Evolutionary conservation across 1,284 basidiomycete genomes (phyloP), one percentile per base, ranked within the genome.

Genomic region (Trametes versicolor): DNA sequence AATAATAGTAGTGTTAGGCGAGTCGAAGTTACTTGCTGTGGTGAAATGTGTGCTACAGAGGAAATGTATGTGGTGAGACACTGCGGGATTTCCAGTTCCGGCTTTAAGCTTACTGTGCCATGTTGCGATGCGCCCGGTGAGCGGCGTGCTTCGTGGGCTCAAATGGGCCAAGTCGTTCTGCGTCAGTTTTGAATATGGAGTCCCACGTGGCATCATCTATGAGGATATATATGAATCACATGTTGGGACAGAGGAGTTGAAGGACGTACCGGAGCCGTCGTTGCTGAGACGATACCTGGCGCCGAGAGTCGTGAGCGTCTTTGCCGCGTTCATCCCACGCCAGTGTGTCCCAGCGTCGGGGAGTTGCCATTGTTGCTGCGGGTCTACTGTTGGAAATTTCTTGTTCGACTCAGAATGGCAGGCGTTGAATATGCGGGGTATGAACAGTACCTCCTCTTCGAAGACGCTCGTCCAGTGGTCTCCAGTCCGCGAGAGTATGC

Each of bases 221-320:
- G 21, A 7, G 2, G 45, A 48, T 7, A 27, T 48, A 7, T 10
- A 21, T 19, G 6, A 9, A 48, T 21, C 10, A 15, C 19, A 17
- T 19, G n/a, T 17, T 29, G 10, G 29, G 23, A 49, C 27, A 12
- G 6, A n/a, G 25, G 21, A 10, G 4, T 36, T 69, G 86, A 81
- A 23, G 9, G 12, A 53, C 69, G 86, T 81, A 25, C 85, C 76
- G 1, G 48, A 49, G 13, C 5, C 15, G 3, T 29, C 48, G 4
- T 25, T 25, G 27, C 12, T 29, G 8, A 49, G 13, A 15, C 48
- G 48, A 29, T 10, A 29, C 13, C n/a, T 25, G 3, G 48, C 48
- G 17, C 48, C 48, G 7, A 49, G 48, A 29, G 48, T 49, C 12
- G 25, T 29, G 13, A 49, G 25, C 15, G 48, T 15, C 15, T 49